Evolutionary conservation across 2,329 filamentous ascomycete species (phyloP), one percentile per base, ranked within the genome.

Genomic region (Chalaropsis ovoidea): DNA sequence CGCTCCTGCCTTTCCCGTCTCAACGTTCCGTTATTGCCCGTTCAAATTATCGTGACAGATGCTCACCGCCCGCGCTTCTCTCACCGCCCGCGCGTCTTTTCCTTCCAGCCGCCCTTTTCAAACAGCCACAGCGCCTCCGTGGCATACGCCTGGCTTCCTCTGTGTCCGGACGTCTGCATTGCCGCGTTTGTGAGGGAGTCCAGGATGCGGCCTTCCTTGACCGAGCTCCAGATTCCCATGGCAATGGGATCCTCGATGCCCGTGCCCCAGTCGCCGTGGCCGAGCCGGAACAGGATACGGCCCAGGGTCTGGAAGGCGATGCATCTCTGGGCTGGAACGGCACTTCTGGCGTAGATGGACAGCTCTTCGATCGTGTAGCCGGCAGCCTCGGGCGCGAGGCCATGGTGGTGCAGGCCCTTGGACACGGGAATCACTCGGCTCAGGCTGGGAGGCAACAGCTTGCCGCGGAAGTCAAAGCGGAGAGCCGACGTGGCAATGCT

Each of bases 331-430:
- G 89, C 87, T 0, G 94, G 84, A 22, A 96, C 90, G 0, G 86
- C 85, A 65, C 89, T 95, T 42, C 93, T 82, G 3, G 90, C 86
- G 1, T 96, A 81, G 41, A 87, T 84, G 0, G 90, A 86, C 0
- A 99, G 80, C 75, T 99, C 94, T 0, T 86, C 84, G 39, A 99
- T 83, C 0, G 94, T 97, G 75, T 99, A 99, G 0, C 94, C 94
- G 0, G 94, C 94, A 1, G 92, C 90, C 75, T 95, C 90, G 17
- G 94, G 94, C 1, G 93, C 92, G 67, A 92, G 85, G 69, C 88
- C 91, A 74, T 99, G 94, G 74, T 99, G 93, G 74, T 99, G 94
- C 15, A 99, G 81, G 0, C 94, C 94, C 67, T 87, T 83, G 13
- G 85, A 86, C 0, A 84, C 84, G 4, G 93, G 89, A 31, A 97